A percentile compares a stretch with the other conserved stretches of the same genome.
Evolutionary conservation across 352 stramenopile genomes (phyloP).

Genomic region (Globisporangium splendens): DNA sequence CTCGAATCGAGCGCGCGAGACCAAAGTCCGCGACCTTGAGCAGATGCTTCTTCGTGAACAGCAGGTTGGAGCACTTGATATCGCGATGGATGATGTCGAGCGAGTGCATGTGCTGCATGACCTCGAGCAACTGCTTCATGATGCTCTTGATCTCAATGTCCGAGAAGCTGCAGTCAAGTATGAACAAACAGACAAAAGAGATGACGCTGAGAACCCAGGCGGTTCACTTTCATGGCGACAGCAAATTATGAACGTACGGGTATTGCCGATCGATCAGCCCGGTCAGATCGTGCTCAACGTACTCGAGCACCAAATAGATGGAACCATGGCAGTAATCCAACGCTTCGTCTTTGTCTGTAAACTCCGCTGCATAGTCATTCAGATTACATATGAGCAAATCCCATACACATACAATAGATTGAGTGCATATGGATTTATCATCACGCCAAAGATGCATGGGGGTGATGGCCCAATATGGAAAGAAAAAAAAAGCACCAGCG

Average conservation of each 20-base stretch:
- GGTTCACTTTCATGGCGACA: too few species aligned
- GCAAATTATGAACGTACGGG: constrained; percentile 35
- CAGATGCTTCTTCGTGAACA: constrained; percentile 74
- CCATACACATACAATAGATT: too few species aligned
- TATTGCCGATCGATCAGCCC: constrained; percentile 85
- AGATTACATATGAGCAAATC: too few species aligned
- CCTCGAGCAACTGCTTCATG: constrained; percentile 83
- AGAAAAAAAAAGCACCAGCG: background rate
- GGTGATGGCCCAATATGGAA: too few species aligned
- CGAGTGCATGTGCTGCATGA: constrained; percentile 88
- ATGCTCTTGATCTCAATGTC: constrained; percentile 86
- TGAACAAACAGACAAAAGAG: too few species aligned
- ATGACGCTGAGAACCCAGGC: too few species aligned
- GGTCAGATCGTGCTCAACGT: constrained; percentile 86
- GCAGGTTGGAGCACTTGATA: constrained; percentile 93
- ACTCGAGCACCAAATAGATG: constrained; percentile 87
- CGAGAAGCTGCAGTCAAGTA: constrained; percentile 48
- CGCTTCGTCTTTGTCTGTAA: constrained; percentile 80
- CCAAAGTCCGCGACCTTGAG: constrained; percentile 88
- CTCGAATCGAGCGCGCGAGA: constrained; percentile 77
- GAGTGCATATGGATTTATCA: too few species aligned
- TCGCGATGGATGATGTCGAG: constrained; percentile 86
- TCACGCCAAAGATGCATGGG: too few species aligned
- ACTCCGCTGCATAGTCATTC: constrained; percentile 21
- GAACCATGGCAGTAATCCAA: constrained; percentile 84